A percentile compares a stretch with the other conserved stretches of the same genome.
Conservation (phyloP, 495 filamentous ascomycete species). For the Aspergillus panamensis region DNA sequence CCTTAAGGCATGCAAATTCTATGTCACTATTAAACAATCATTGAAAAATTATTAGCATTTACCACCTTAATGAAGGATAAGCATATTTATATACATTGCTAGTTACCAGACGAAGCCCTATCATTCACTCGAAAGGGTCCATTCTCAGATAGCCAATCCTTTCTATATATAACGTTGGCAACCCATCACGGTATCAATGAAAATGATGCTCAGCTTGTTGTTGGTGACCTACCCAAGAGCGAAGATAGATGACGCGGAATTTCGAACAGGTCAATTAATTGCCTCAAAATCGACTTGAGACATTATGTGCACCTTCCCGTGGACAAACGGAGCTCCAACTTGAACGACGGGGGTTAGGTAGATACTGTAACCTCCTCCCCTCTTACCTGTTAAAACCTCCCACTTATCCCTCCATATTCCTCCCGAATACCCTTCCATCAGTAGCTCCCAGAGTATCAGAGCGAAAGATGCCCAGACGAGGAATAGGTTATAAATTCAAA, state of each 20-base stretch:
- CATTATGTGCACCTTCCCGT: background rate
- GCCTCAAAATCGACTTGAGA: background rate
- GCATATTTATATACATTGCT: no score
- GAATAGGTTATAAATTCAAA: background rate
- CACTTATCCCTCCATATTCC: background rate
- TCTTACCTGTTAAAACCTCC: background rate
- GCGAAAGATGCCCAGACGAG: background rate
- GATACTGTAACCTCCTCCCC: background rate
- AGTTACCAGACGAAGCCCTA: no score
- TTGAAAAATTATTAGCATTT: no score
- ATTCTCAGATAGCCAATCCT: background rate
- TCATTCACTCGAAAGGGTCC: background rate
- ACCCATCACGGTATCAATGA: background rate
- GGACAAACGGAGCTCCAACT: background rate
- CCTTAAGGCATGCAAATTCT: background rate
- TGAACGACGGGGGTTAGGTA: background rate
- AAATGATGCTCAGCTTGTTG: background rate
- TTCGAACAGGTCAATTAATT: background rate
- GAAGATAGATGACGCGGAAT: background rate
- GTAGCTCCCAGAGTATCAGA: background rate
- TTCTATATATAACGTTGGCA: background rate
- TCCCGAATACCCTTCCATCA: background rate
- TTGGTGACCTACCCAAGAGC: background rate
- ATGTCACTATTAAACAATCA: background rate
- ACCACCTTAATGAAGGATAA: no score